Evolutionary conservation across 805 yeast genomes (phyloP).

Genomic region (Yarrowia hollandica): DNA sequence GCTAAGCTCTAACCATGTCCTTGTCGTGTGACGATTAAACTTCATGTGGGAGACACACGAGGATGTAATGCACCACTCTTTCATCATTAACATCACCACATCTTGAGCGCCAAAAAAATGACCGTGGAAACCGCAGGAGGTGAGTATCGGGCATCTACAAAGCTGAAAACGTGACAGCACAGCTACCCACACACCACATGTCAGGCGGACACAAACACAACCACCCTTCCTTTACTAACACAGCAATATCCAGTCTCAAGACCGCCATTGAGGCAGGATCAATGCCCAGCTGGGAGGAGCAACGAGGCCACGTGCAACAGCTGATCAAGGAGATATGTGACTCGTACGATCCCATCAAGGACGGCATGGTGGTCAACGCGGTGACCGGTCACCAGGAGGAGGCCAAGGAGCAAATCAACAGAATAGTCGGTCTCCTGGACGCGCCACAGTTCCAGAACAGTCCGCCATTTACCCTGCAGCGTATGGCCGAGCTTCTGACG

Average conservation of each 20-base stretch:
- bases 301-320: slow-evolving; percentile 5
- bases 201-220: too few relatives aligned
- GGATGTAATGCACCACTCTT: slow-evolving; percentile 13
- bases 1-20: too few relatives aligned
- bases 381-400: slow-evolving; percentile 16
- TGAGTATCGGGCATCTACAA: too few relatives aligned
- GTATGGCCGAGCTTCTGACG: slow-evolving; percentile 42
- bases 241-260: slow-evolving; percentile 8
- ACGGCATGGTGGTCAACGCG: not conserved
- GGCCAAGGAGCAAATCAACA: not conserved
- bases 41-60: slow-evolving; percentile 4
- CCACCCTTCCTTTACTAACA: not conserved
- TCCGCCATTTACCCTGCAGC: slow-evolving; percentile 46
- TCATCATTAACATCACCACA: slow-evolving; percentile 2
- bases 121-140: slow-evolving; percentile 10
- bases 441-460: slow-evolving; percentile 33
- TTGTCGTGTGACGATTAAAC: slow-evolving; percentile 5
- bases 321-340: slow-evolving; percentile 9
- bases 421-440: slow-evolving; percentile 8
- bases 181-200: too few relatives aligned
- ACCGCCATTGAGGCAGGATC: not conserved
- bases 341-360: slow-evolving; percentile 17
- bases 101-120: not conserved
- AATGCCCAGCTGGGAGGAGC: slow-evolving; percentile 1
- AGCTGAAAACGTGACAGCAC: too few relatives aligned